These are phyloP conservation scores for Nakazawaea siamensis DNA, from an alignment of 805 yeast species.

Conservation along the genomic window DNA sequence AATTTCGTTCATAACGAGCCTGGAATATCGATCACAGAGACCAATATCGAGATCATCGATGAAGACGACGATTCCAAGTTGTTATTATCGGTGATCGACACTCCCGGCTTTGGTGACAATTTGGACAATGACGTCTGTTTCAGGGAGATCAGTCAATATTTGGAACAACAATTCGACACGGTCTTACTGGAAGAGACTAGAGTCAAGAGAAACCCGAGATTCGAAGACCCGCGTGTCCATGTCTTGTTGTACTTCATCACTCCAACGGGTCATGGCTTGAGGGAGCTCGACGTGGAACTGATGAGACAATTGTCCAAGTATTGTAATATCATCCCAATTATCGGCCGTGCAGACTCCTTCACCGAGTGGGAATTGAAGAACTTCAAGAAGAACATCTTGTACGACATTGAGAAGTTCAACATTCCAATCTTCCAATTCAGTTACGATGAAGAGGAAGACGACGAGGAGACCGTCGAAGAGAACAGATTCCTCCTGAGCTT, in stretches of 20 bases:
- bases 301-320: slow-evolving; percentile 66
- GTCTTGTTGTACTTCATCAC: slow-evolving; percentile 64
- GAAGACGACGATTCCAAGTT: slow-evolving; percentile 47
- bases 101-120: slow-evolving; percentile 58
- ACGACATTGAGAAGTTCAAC: slow-evolving; percentile 58
- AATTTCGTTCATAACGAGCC: slow-evolving; percentile 54
- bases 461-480: slow-evolving; percentile 61
- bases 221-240: slow-evolving; percentile 72
- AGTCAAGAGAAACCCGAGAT: slow-evolving; percentile 77
- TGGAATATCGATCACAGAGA: slow-evolving; percentile 67
- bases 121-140: slow-evolving; percentile 55
- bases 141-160: slow-evolving; percentile 53
- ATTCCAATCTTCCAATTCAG: slow-evolving; percentile 72
- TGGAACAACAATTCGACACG: slow-evolving; percentile 71
- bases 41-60: slow-evolving; percentile 51
- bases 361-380: slow-evolving; percentile 47
- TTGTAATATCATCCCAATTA: slow-evolving; percentile 66
- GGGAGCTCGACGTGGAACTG: slow-evolving; percentile 63
- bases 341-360: slow-evolving; percentile 66
- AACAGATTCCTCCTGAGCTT: slow-evolving; percentile 49
- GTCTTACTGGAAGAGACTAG: slow-evolving; percentile 83
- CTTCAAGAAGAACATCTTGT: slow-evolving; percentile 52
- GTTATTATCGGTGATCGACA: slow-evolving; percentile 45
- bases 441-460: slow-evolving; percentile 68
- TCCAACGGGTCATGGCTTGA: slow-evolving; percentile 70